Base-by-base conservation (phyloP, 306 rosid genomes). In the Quercus dentata region DNA sequence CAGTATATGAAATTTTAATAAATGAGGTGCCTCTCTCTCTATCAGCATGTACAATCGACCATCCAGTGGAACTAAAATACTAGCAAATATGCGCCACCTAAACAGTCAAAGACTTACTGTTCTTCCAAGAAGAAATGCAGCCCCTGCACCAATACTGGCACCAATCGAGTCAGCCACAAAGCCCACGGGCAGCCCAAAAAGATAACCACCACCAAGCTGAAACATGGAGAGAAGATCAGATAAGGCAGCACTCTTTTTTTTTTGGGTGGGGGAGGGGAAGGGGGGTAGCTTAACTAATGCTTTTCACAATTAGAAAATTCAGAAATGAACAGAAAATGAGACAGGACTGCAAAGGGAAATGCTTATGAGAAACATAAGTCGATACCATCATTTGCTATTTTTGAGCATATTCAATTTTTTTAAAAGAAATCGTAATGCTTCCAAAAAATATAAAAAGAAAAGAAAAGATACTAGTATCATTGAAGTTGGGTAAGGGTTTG, bases 151-250 rank as follows among this genome's bases (percentile, higher is more conserved):
- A 51, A 85, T 17, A n/a, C 92, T 85, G 55, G 98, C 92, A 78
- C 97, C 97, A 76, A 94, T 68, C 41, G 98, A 94, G 87, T 94
- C 98, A 18, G 94, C 97, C 73, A 88, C 68, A 83, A 94, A 83
- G 71, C 94, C 98, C 54, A 91, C 70, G 0, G 94, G 93, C 68
- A 94, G 88, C 54, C 98, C 98, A 44, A 92, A 94, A 77, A 94
- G 92, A 90, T 94, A 92, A 73, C 98, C 97, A 38, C 98, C 97
- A 13, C 98, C 98, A 18, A 94, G 90, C 97, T 92, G 94, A 86
- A 82, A 70, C 55, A 84, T 51, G 20, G 35, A 76, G 28, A 70
- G 12, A 71, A 57, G 21, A 31, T 19, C 55, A 74, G 51, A 61
- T 33, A 79, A 74, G 56, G 63, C 52, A 54, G 51, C 5, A 55